Evolutionary conservation across 192 early-diverging fungal genomes (phyloP), one percentile per base, ranked within the genome.

Genomic region (Coemansia sp.): DNA sequence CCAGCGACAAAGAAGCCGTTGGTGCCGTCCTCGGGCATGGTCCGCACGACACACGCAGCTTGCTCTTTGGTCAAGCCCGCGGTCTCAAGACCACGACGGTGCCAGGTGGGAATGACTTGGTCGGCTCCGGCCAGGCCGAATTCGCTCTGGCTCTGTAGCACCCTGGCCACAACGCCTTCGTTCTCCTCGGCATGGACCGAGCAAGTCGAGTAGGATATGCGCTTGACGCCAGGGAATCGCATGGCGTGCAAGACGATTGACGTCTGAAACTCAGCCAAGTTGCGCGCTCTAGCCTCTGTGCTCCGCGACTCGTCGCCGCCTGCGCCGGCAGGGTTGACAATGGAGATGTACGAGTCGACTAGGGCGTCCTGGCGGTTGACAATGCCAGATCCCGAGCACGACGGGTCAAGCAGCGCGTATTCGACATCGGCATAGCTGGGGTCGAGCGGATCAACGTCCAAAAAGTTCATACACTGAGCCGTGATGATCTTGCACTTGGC

Each of bases 1-100:
- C 92, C 88, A 0, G 96, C 94, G 5, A 98, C 97, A 91, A 99
- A 99, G 72, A 99, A 99, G 6, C 97, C 97, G 71, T 96, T 97
- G 43, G 89, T 93, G 37, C 85, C 78, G 84, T 99, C 97, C 67
- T 87, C 84, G 0, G 96, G 95, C 26, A 87, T 69, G 6, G 92
- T 91, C 26, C 97, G 86, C 14, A 97, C 87, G 11, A 96, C 73
- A 6, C 83, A 72, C 0, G 88, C 82, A 0, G 91, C 90, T 72
- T 89, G 70, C 46, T 75, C 86, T 4, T 63, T 75, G 13, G 69
- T 68, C 26, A 85, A 42, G 13, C 77, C 73, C 0, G 44, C 67
- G 0, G 50, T 58, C 42, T 74, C 65, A 52, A 94, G 67, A 10
- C 96, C 97, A 14, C 96, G 85, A 19, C 92, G 82, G 7, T 83